phyloP scores from a whole-genome alignment of 1,139 yeast species.

The Lodderomyces pseudojiufengensis region DNA sequence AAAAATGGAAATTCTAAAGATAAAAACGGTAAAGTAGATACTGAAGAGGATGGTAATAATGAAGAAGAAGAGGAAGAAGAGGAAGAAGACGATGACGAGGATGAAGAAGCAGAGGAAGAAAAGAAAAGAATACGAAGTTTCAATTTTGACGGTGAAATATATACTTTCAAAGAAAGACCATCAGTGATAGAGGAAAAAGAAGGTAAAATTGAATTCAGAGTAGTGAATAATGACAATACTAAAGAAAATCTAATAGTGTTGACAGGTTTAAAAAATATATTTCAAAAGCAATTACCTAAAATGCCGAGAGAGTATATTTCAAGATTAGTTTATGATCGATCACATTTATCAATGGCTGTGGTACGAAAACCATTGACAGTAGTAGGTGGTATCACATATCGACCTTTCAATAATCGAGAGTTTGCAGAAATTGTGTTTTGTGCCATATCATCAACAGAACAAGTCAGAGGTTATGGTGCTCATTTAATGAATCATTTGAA shows the following conservation, averaged over 20 bases:
- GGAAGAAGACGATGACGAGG: constrained; percentile 37
- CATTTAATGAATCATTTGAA: constrained; percentile 96
- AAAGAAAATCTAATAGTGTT: constrained; percentile 84
- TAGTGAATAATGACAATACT: constrained; percentile 90
- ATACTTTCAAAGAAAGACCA: constrained; percentile 86
- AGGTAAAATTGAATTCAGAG: constrained; percentile 89
- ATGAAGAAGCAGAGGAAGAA: constrained; percentile 51
- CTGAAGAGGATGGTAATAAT: constrained; percentile 14
- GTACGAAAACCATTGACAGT: constrained; percentile 90
- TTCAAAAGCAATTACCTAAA: constrained; percentile 95
- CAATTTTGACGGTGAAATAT: constrained; percentile 69
- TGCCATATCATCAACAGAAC: constrained; percentile 96
- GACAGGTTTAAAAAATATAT: constrained; percentile 92
- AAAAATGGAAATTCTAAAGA: constrained; percentile 4
- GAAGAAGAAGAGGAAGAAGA: constrained; percentile 25
- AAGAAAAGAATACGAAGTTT: constrained; percentile 48
- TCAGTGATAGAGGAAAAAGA: constrained; percentile 91
- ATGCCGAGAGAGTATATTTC: constrained; percentile 98
- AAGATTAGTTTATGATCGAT: constrained; percentile 86
- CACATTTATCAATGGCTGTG: constrained; percentile 94
- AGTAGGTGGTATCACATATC: constrained; percentile 95
- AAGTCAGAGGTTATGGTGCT: constrained; percentile 97
- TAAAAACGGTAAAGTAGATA: constrained; percentile 9
- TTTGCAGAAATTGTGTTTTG: constrained; percentile 98
- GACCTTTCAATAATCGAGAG: constrained; percentile 85